Evolutionary conservation across 148 eudicot species (phyloP).

Genomic region (Silene latifolia): DNA sequence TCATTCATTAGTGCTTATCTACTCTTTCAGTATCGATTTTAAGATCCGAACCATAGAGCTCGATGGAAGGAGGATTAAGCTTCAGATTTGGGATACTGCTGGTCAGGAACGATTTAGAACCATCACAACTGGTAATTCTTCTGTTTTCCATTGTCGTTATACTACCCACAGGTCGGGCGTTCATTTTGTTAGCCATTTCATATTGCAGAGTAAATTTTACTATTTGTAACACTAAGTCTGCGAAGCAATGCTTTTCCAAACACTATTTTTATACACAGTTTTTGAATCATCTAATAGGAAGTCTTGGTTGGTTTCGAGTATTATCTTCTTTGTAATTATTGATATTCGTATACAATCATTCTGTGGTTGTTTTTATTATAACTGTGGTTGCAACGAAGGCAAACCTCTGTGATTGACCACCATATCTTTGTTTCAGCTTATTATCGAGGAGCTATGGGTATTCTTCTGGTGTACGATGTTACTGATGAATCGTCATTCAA

Average conservation of each 20-base stretch:
- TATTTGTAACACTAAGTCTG: too few species aligned
- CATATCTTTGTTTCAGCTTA: too few species aligned
- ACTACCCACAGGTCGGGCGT: too few species aligned
- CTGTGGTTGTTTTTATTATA: background rate
- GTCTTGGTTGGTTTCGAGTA: background rate
- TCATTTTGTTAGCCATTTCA: too few species aligned
- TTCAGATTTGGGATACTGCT: slow-evolving; percentile 92
- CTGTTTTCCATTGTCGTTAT: background rate
- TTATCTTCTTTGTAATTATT: background rate
- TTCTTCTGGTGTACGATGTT: slow-evolving; percentile 26
- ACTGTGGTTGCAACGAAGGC: background rate
- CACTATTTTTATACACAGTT: background rate
- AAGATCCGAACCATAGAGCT: slow-evolving; percentile 89
- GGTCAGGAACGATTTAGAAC: slow-evolving; percentile 87
- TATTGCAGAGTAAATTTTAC: too few species aligned
- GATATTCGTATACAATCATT: background rate
- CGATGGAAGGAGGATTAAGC: slow-evolving; percentile 77
- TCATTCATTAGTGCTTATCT: background rate
- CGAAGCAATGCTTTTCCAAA: background rate
- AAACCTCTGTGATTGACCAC: background rate
- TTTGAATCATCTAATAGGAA: background rate
- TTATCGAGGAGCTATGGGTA: slow-evolving; percentile 6
- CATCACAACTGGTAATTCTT: slow-evolving; percentile 61
- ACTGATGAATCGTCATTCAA: slow-evolving; percentile 86
- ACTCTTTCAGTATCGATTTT: slow-evolving; percentile 61